These are phyloP conservation scores for Hemileccinum impolitum DNA, from an alignment of 768 basidiomycete species.

Conservation along the genomic window DNA sequence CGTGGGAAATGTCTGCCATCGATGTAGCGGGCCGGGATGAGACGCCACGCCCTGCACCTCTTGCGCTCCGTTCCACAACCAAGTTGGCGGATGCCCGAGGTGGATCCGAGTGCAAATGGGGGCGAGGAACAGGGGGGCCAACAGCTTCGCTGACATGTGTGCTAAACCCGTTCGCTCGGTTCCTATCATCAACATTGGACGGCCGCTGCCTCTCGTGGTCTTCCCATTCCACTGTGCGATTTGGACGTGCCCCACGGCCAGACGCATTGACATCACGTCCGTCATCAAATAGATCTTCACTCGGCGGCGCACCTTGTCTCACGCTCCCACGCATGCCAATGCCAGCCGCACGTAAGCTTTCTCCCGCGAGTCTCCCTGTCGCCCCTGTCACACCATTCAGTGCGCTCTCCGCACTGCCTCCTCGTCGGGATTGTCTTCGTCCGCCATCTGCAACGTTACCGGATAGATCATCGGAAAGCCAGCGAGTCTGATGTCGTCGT, in stretches of 20 bases:
- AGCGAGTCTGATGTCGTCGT: conserved; percentile 49
- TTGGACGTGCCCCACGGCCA: conserved; percentile 16
- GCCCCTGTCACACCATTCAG: conserved; percentile 41
- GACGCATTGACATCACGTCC: conserved; percentile 18
- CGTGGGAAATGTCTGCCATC: conserved; percentile 48
- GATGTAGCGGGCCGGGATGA: conserved; percentile 49
- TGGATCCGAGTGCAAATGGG: conserved; percentile 27
- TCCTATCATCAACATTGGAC: conserved; percentile 17
- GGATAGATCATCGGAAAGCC: conserved; percentile 49
- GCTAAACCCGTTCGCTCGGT: conserved; percentile 23
- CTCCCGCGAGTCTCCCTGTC: conserved; percentile 55
- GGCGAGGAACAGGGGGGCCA: conserved; percentile 16
- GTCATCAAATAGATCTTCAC: conserved; percentile 37
- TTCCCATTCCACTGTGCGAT: conserved; percentile 22
- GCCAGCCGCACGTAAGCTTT: conserved; percentile 70
- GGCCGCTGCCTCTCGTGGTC: conserved; percentile 22
- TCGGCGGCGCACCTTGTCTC: conserved; percentile 25
- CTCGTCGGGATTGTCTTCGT: conserved; percentile 53
- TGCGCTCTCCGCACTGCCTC: conserved; percentile 70
- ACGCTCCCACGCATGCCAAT: conserved; percentile 41
- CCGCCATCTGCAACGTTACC: conserved; percentile 33
- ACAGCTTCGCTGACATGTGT: conserved; percentile 17
- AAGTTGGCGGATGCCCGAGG: conserved; percentile 14
- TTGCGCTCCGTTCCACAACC: conserved; percentile 18
- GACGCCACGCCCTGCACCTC: conserved; percentile 14